phyloP scores from a whole-genome alignment of 805 yeast species.

The Candida quercuum region DNA sequence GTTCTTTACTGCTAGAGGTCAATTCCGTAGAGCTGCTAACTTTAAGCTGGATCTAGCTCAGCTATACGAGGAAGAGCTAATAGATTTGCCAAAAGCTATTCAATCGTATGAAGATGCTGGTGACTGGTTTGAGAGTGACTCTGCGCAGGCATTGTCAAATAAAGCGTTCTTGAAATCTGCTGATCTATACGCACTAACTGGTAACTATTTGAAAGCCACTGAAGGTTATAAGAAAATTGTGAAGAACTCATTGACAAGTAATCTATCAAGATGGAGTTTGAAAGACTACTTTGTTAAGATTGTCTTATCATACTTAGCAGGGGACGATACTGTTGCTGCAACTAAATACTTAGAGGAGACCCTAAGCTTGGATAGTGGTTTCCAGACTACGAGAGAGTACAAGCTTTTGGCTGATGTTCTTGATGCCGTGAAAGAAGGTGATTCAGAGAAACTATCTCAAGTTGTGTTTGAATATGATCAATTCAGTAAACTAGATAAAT shows the following conservation, averaged over 20 bases:
- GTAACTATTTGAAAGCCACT: slow-evolving; percentile 72
- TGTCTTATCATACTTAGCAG: slow-evolving; percentile 76
- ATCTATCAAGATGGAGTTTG: slow-evolving; percentile 81
- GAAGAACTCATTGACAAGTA: slow-evolving; percentile 66
- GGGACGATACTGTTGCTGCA: slow-evolving; percentile 84
- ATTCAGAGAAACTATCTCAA: slow-evolving; percentile 67
- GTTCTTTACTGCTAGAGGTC: slow-evolving; percentile 84
- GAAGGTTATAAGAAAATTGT: slow-evolving; percentile 75
- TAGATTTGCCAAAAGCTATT: slow-evolving; percentile 64
- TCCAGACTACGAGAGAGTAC: slow-evolving; percentile 71
- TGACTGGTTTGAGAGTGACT: slow-evolving; percentile 92
- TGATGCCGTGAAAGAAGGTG: slow-evolving; percentile 75
- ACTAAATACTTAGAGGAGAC: slow-evolving; percentile 62
- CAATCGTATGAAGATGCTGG: slow-evolving; percentile 87
- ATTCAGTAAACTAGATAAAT: slow-evolving; percentile 80
- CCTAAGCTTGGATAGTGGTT: slow-evolving; percentile 67
- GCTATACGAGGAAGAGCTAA: slow-evolving; percentile 70
- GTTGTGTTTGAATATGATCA: slow-evolving; percentile 81
- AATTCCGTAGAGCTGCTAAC: slow-evolving; percentile 94
- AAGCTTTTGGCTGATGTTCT: slow-evolving; percentile 61
- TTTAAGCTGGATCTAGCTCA: slow-evolving; percentile 89
- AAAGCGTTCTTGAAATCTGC: slow-evolving; percentile 89
- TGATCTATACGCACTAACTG: slow-evolving; percentile 73
- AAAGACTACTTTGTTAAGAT: slow-evolving; percentile 89
- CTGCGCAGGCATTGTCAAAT: slow-evolving; percentile 84